A percentile compares a stretch with the other conserved stretches of the same genome.
Evolutionary conservation across 371 early-diverging fungal species (phyloP).

Genomic region (Mortierella sp.): DNA sequence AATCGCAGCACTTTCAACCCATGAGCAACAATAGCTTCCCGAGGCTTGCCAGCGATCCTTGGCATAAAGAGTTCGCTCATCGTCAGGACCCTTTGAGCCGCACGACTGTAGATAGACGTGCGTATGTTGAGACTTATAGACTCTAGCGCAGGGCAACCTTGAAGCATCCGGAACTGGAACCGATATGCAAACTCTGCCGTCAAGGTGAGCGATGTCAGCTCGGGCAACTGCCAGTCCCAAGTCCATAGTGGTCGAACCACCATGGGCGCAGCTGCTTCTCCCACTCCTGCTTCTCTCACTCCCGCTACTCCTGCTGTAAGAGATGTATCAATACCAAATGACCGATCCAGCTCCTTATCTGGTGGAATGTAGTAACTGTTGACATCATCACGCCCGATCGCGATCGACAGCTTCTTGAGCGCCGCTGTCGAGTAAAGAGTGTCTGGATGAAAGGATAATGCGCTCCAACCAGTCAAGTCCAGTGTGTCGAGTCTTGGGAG

Average conservation of each 20-base stretch:
- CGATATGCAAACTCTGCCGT: not conserved
- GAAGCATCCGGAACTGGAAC: slow-evolving; percentile 14
- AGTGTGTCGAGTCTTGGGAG: not conserved
- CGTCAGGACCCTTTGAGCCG: not conserved
- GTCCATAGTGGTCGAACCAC: not conserved
- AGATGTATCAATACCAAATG: not conserved
- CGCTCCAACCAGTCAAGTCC: not conserved
- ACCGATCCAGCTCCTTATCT: not conserved
- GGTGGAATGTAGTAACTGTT: not conserved
- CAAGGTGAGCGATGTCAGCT: not conserved
- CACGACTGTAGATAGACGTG: not conserved
- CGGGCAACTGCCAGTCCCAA: slow-evolving; percentile 22
- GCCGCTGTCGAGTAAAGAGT: not conserved
- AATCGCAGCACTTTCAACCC: too few species aligned
- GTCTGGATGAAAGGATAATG: not conserved
- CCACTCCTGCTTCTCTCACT: not conserved
- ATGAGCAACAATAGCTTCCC: too few species aligned
- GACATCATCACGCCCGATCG: not conserved
- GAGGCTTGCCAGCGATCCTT: too few species aligned
- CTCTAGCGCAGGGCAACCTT: not conserved
- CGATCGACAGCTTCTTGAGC: not conserved
- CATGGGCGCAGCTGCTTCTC: not conserved
- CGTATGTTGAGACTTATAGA: not conserved
- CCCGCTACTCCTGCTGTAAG: not conserved
- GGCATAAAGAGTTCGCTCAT: not conserved